These are phyloP conservation scores for Glycyrrhiza uralensis DNA, from an alignment of 306 rosid species.

Conservation along the genomic window DNA sequence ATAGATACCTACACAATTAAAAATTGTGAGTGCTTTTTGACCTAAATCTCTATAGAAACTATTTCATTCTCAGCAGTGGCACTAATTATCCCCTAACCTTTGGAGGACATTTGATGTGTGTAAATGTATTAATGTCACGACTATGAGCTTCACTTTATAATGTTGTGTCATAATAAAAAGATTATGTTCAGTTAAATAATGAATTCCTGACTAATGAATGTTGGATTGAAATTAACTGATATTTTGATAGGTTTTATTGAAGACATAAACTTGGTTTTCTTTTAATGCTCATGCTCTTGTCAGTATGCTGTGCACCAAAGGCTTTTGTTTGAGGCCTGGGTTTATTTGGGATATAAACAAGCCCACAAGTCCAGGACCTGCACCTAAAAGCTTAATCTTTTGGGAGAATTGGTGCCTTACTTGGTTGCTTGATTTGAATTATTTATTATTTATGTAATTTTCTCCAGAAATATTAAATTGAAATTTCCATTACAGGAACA, in stretches of 20 bases:
- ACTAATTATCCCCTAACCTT: not conserved
- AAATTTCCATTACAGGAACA: slow-evolving; percentile 50
- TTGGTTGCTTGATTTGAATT: slow-evolving; percentile 8
- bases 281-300: not conserved
- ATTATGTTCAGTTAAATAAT: not conserved
- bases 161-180: not conserved
- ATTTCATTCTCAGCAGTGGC: not conserved
- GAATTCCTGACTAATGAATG: not conserved
- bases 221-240: slow-evolving; percentile 12
- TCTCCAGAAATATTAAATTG: not conserved
- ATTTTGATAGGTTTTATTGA: not conserved
- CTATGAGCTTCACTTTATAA: not conserved
- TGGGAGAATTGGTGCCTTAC: slow-evolving; percentile 1
- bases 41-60: slow-evolving; percentile 2
- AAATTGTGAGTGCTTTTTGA: not conserved
- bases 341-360: not conserved
- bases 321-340: not conserved
- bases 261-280: not conserved
- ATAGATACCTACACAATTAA: not conserved
- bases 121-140: not conserved
- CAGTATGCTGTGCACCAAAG: not conserved
- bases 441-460: slow-evolving; percentile 8
- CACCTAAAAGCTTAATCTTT: not conserved
- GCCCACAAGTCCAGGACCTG: not conserved
- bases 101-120: not conserved